Percentiles rank a stretch among this genome's conserved stretches.
These are phyloP conservation scores for Ampelocalamus luodianensis DNA, from an alignment of 176 grass and related monocot genomes.

Conservation along the genomic window DNA sequence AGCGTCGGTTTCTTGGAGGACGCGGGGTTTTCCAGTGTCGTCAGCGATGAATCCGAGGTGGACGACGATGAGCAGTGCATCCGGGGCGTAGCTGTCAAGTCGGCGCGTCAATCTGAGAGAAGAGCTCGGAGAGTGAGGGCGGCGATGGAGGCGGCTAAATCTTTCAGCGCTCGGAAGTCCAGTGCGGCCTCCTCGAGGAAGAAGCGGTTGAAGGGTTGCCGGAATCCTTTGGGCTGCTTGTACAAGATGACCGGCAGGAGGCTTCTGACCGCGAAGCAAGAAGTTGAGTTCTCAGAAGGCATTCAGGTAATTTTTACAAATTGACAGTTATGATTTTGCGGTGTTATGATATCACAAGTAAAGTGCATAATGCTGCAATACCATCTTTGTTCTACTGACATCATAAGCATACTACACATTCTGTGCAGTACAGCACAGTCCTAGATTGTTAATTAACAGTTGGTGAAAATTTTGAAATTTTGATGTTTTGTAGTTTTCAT, in stretches of 20 bases:
- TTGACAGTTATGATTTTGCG: neutral
- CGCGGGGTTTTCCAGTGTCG: constrained; percentile 45
- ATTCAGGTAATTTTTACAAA: constrained; percentile 62
- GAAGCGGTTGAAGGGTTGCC: constrained; percentile 55
- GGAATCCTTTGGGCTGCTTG: constrained; percentile 60
- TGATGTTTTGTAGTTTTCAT: neutral
- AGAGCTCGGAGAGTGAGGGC: constrained; percentile 70
- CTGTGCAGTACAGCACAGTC: no score
- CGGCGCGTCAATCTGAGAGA: constrained; percentile 66
- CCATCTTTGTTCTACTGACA: neutral
- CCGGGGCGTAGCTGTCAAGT: constrained; percentile 60
- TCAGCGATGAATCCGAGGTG: constrained; percentile 46
- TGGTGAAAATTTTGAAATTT: neutral
- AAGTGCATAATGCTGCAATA: neutral
- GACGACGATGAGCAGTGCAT: constrained; percentile 20
- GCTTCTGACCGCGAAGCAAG: constrained; percentile 70
- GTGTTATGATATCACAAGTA: neutral
- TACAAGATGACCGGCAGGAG: constrained; percentile 59
- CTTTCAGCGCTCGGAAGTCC: constrained; percentile 36
- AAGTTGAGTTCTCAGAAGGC: constrained; percentile 73
- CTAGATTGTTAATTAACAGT: neutral
- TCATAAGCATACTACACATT: neutral
- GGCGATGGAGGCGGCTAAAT: constrained; percentile 48
- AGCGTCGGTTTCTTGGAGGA: constrained; percentile 27
- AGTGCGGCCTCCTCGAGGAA: constrained; percentile 50